These are phyloP conservation scores for Sambucus nigra DNA, from an alignment of 129 eudicot species.

Conservation along the genomic window DNA sequence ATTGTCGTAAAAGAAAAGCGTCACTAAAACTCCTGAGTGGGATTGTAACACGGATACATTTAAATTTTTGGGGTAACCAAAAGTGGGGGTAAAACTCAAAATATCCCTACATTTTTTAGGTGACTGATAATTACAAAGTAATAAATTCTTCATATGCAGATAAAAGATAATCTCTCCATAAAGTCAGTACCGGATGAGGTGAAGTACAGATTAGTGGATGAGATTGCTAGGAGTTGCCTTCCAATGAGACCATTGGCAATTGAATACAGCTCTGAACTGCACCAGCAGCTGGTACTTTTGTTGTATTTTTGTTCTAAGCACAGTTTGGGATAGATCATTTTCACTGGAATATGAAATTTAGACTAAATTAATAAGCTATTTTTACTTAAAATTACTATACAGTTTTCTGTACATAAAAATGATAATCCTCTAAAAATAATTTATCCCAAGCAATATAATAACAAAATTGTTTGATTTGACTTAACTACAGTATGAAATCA, in stretches of 20 bases:
- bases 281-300: constrained; percentile 17
- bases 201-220: constrained; percentile 47
- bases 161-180: constrained; percentile 26
- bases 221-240: constrained; percentile 34
- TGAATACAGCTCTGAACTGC: constrained; percentile 32
- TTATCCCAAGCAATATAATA: too few species aligned
- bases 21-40: background rate
- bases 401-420: too few species aligned
- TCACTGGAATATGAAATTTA: too few species aligned
- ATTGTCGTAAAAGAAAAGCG: background rate
- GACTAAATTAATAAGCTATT: too few species aligned
- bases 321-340: too few species aligned
- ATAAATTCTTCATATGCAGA: constrained; percentile 21
- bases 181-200: constrained; percentile 27
- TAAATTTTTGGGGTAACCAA: too few species aligned
- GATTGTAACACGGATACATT: background rate
- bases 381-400: too few species aligned
- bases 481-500: background rate
- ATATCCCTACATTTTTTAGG: background rate
- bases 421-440: too few species aligned
- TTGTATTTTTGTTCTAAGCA: too few species aligned
- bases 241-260: constrained; percentile 33
- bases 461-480: background rate
- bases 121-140: background rate
- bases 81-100: too few species aligned